These are phyloP conservation scores for Acarospora socialis DNA, from an alignment of 2,329 filamentous ascomycete species.

Conservation along the genomic window DNA sequence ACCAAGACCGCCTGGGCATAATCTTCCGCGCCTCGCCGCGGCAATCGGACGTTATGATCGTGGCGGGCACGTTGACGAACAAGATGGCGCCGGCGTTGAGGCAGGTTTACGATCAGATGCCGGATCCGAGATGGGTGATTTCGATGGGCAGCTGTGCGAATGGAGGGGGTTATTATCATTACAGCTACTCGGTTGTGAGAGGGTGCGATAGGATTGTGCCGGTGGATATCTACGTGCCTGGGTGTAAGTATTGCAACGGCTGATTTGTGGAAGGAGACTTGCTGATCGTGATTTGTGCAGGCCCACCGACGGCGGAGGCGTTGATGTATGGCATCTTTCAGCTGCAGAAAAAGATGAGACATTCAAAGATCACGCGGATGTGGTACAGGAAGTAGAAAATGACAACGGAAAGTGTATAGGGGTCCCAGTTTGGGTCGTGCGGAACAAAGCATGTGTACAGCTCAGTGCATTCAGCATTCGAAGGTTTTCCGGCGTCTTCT, in stretches of 20 bases:
- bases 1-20: conserved; percentile 76
- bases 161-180: conserved; percentile 76
- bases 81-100: conserved; percentile 88
- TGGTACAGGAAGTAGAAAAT: conserved; percentile 43
- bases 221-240: conserved; percentile 67
- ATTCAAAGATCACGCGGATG: conserved; percentile 40
- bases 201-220: conserved; percentile 66
- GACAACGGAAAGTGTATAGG: no score
- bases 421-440: no score
- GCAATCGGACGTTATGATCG: conserved; percentile 87
- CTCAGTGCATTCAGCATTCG: no score
- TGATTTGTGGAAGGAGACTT: conserved; percentile 43
- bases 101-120: conserved; percentile 93
- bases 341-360: conserved; percentile 61
- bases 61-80: conserved; percentile 83
- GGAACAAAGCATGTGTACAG: no score
- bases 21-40: conserved; percentile 81
- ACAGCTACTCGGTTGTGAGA: conserved; percentile 63
- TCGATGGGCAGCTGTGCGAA: conserved; percentile 79
- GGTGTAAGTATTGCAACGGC: conserved; percentile 50
- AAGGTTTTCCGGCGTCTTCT: no score
- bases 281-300: conserved; percentile 15
- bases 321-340: conserved; percentile 53
- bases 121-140: conserved; percentile 74
- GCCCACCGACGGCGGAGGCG: conserved; percentile 38